These are phyloP conservation scores for Aspergillus heteromorphus DNA, from an alignment of 495 filamentous ascomycete species.

Conservation along the genomic window DNA sequence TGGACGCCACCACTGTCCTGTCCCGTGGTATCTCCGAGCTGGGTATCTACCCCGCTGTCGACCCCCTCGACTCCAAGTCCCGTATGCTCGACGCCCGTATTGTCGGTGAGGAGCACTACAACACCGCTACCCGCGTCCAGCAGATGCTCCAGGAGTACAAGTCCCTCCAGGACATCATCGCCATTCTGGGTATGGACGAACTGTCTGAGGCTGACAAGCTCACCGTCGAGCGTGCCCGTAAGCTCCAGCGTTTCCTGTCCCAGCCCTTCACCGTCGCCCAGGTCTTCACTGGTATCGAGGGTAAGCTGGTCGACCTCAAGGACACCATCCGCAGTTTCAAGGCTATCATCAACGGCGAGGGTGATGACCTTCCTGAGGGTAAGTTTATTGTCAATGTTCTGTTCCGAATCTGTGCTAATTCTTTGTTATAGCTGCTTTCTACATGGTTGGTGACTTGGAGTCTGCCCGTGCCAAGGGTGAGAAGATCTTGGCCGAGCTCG, in stretches of 20 bases:
- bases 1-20: constrained; percentile 99
- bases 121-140: constrained; percentile 89
- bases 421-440: constrained; percentile 62
- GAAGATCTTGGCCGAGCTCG: constrained; percentile 97
- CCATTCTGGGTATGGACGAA: constrained; percentile 99
- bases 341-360: constrained; percentile 91
- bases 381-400: constrained; percentile 15
- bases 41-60: constrained; percentile 99
- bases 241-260: constrained; percentile 98
- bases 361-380: constrained; percentile 91
- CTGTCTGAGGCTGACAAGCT: constrained; percentile 98
- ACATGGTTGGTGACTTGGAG: constrained; percentile 96
- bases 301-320: constrained; percentile 93
- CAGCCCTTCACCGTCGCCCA: constrained; percentile 99
- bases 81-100: constrained; percentile 99
- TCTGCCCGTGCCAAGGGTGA: constrained; percentile 94
- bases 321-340: constrained; percentile 97
- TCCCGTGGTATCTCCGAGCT: constrained; percentile 99
- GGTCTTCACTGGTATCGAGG: constrained; percentile 99
- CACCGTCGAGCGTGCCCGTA: constrained; percentile 99
- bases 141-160: constrained; percentile 99
- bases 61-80: constrained; percentile 98
- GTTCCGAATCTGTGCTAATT: constrained; percentile 6
- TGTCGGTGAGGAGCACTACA: constrained; percentile 96
- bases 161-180: constrained; percentile 99